Evolutionary conservation across 805 yeast genomes (phyloP).

Genomic region (Candida dajiaensis): DNA sequence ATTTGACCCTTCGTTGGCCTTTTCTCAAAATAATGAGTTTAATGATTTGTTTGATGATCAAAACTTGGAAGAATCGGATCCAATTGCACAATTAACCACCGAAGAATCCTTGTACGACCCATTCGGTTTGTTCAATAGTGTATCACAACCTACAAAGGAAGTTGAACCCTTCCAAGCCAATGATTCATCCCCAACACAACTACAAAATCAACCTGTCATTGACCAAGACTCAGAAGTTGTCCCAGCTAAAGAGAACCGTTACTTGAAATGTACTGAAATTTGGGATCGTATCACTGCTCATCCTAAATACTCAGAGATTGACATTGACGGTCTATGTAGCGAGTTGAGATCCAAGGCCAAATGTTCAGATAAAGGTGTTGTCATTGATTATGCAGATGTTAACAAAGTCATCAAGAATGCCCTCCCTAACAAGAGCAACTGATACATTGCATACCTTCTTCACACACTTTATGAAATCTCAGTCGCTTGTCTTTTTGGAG

Average conservation of each 20-base stretch:
- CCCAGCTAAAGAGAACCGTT: slow-evolving; percentile 57
- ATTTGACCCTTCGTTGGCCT: slow-evolving; percentile 52
- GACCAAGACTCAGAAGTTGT: slow-evolving; percentile 41
- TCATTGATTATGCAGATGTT: slow-evolving; percentile 76
- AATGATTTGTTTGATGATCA: slow-evolving; percentile 12
- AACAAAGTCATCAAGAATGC: slow-evolving; percentile 38
- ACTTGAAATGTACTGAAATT: slow-evolving; percentile 79
- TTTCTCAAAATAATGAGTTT: slow-evolving; percentile 21
- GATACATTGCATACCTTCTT: background rate
- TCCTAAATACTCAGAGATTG: slow-evolving; percentile 89
- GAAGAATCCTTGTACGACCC: slow-evolving; percentile 58
- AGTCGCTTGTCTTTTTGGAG: background rate
- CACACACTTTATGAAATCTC: background rate
- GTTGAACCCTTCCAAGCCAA: background rate
- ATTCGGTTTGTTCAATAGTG: slow-evolving; percentile 26
- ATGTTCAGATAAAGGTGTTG: slow-evolving; percentile 91
- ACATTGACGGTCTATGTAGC: slow-evolving; percentile 86
- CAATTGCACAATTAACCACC: slow-evolving; percentile 38
- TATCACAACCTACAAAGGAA: slow-evolving; percentile 3
- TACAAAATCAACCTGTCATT: slow-evolving; percentile 2
- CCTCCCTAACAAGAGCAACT: slow-evolving; percentile 1
- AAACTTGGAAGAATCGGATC: slow-evolving; percentile 25
- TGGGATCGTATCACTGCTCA: slow-evolving; percentile 96
- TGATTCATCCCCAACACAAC: background rate
- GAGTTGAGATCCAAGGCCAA: slow-evolving; percentile 91